phyloP scores from a whole-genome alignment of 352 stramenopile species.

The Elongisporangium prolatum region DNA sequence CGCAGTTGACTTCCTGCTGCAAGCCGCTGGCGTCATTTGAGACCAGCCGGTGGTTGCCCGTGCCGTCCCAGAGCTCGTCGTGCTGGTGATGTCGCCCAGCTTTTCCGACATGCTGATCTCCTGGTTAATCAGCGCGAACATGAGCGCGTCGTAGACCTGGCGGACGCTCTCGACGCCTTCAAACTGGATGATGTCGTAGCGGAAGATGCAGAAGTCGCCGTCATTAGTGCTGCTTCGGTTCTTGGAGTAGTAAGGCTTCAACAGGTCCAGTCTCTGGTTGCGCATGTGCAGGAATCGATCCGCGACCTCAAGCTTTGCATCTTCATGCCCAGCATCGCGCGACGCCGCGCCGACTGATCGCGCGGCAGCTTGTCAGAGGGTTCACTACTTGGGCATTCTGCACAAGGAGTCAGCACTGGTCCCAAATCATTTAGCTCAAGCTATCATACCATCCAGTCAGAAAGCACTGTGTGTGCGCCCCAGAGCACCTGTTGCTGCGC shows the following conservation, averaged over 20 bases:
- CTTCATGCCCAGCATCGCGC: conserved; percentile 28
- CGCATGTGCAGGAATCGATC: conserved; percentile 36
- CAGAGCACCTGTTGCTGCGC: background rate
- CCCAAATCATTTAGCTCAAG: too few relatives aligned
- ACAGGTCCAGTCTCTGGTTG: conserved; percentile 26
- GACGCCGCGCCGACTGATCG: conserved; percentile 21
- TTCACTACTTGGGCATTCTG: background rate
- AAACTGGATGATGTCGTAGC: conserved; percentile 45
- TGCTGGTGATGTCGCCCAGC: conserved; percentile 48
- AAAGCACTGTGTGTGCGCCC: background rate
- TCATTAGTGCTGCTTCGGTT: conserved; percentile 29
- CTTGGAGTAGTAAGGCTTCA: conserved; percentile 29
- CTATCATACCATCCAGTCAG: background rate
- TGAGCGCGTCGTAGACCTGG: conserved; percentile 44
- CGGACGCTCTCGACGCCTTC: conserved; percentile 26
- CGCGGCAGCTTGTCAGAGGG: conserved; percentile 11
- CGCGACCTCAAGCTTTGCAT: conserved; percentile 16
- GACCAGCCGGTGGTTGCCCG: conserved; percentile 41
- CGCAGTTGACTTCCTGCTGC: conserved; percentile 13
- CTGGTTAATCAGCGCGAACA: conserved; percentile 52
- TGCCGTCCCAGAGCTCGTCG: conserved; percentile 20
- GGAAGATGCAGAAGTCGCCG: conserved; percentile 36
- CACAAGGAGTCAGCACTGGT: background rate
- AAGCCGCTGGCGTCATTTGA: conserved; percentile 20
- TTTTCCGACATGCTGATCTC: conserved; percentile 54